Evolutionary conservation across 768 basidiomycete species (phyloP).

Genomic region (Mycena polygramma): DNA sequence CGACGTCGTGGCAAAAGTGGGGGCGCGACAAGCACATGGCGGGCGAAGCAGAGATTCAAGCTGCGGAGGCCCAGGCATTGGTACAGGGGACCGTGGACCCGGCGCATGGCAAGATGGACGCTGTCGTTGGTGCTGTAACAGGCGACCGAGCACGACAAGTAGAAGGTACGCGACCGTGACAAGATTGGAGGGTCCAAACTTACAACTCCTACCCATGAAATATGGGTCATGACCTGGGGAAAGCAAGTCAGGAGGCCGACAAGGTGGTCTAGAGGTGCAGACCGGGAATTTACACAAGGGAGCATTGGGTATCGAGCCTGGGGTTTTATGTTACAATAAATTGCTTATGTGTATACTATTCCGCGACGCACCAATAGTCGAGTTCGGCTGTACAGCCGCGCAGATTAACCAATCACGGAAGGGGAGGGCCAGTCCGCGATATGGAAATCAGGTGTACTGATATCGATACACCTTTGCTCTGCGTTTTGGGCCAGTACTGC

Average conservation of each 20-base stretch:
- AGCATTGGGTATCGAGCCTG: too few species aligned
- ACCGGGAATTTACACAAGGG: too few species aligned
- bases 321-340: too few species aligned
- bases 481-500: too few species aligned
- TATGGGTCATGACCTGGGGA: constrained; percentile 24
- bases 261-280: constrained; percentile 14
- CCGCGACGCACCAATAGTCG: too few species aligned
- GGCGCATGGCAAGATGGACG: constrained; percentile 61
- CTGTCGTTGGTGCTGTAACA: constrained; percentile 63
- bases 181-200: background rate
- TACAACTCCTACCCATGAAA: constrained; percentile 3
- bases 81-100: constrained; percentile 62
- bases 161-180: constrained; percentile 1
- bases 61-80: constrained; percentile 62
- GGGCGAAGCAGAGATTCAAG: constrained; percentile 61
- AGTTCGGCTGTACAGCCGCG: too few species aligned
- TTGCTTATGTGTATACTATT: too few species aligned
- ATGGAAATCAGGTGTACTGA: too few species aligned
- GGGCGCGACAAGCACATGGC: constrained; percentile 32
- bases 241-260: constrained; percentile 31
- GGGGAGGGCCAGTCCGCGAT: too few species aligned
- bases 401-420: too few species aligned
- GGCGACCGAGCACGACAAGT: constrained; percentile 64
- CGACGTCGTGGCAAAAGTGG: constrained; percentile 29
- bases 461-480: too few species aligned